Base-by-base conservation (phyloP, 495 filamentous ascomycete genomes). In the Venustampulla echinocandica region DNA sequence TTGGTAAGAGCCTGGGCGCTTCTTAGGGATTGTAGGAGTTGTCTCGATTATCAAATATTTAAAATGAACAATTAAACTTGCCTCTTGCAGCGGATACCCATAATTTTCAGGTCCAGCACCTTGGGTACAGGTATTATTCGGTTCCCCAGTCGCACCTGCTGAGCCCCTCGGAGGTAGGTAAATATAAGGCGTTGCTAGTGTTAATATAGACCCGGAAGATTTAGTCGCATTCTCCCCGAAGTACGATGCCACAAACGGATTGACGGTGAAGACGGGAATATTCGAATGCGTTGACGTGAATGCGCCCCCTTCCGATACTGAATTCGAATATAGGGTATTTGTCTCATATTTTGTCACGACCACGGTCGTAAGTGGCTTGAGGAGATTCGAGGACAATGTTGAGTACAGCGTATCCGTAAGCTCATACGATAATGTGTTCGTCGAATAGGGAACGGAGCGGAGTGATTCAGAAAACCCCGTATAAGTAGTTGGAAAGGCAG, bases 111-210 rank as follows among this genome's bases (percentile, higher is more conserved):
- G 22, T 7, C 41, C 41, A 10, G n/a, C 10, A 20, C 23, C 22
- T 44, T 20, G 41, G 14, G 6, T 28, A 19, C 23, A 28, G 18
- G 14, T 11, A 17, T 28, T 11, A 10, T 5, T 13, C 11, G 3
- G 17, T n/a, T 4, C 11, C 3, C 41, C 41, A 44, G 19, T 44
- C 17, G 22, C 4, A 17, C 22, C 41, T 18, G 22, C 15, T 13
- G 41, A 3, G 3, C 41, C 41, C 17, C 41, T 28, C 3, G 41
- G 4, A 18, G 41, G 41, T 10, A 28, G 14, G 30, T 44, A 44
- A 11, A 44, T 44, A 18, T 15, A 44, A 28, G 41, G 41, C 3
- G 41, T 44, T 15, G 41, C 27, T 4, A 44, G 17, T 3, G 20
- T 15, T 4, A 44, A 10, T 9, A 44, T 15, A 3, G 27, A 18